Evolutionary conservation across 306 rosid species (phyloP), one percentile per base, ranked within the genome.

Genomic region (Senna tora): DNA sequence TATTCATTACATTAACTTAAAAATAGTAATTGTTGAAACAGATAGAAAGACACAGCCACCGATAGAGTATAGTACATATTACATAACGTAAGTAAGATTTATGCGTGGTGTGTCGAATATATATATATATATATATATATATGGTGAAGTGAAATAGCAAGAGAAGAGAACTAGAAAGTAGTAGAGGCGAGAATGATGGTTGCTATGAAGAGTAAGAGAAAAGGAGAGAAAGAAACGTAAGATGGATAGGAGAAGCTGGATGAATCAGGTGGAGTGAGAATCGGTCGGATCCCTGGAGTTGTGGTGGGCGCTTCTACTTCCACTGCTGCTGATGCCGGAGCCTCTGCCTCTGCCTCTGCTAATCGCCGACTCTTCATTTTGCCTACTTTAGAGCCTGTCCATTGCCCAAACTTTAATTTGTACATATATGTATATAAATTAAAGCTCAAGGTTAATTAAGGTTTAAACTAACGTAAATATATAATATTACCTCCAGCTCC

Each of bases 401-500:
- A 1, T 25, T 85, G 84, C 58, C 51, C 50, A 41, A 21, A 17
- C 38, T 17, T 49, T 7, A 6, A 15, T 10, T 25, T 1, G 30
- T 25, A 25, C 30, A 25, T 25, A 25, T 25, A 25, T 25, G 3
- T 25, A 25, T 25, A 3, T 25, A 25, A 25, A 25, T 25, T 25
- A 25, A 25, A 25, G 30, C 30, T 25, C 30, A 25, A 25, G 30
- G 30, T 25, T 25, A 25, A 25, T 25, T 25, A 25, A 25, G 30
- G 30, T n/a, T n/a, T n/a, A n/a, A n/a, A n/a, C n/a, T n/a, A n/a
- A n/a, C n/a, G n/a, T 39, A 39, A 1, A 39, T 33, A 33, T 49
- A 49, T 4, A n/a, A 50, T 34, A 11, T 74, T 83, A 89, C 93
- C 93, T 77, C 17, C 54, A 32, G 89, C 93, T 77, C 17, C 54